Base-by-base conservation (phyloP, 164 flowering plant species). In the Hamamelis virginiana region DNA sequence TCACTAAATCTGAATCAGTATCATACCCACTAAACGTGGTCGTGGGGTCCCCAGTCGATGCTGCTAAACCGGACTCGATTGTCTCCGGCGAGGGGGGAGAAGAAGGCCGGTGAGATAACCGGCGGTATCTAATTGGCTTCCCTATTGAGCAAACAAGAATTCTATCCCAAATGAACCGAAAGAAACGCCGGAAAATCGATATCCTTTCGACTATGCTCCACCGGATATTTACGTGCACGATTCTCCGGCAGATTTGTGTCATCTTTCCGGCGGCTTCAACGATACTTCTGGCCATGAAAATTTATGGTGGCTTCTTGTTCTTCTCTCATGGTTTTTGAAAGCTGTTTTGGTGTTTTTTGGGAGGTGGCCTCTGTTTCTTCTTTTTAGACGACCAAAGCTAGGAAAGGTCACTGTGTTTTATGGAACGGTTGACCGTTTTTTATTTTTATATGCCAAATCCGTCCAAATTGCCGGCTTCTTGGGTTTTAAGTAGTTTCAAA, bases 1-100 rank as follows among this genome's bases (percentile, higher is more conserved):
- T 71, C 27, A 94, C 97, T 75, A 82, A 86, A 79, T 94, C 94
- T 0, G 88, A 82, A 75, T 92, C 95, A 6, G 80, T 45, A 1
- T 85, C 91, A 47, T 63, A 75, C 59, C 80, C 89, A 15, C 80
- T 51, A 45, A 73, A 48, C 8, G 61, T 43, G 58, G 63, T 27
- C 1, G 73, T 10, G 45, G 75, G 62, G 4, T 68, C 79, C 16
- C 47, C 69, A 5, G 46, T n/a, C 0, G 50, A n/a, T 8, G 0
- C 2, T 25, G 69, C 44, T n/a, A 57, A 27, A 14, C 53, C 76
- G 18, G 22, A 41, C 22, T 72, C 80, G 4, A 61, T 50, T 0
- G 65, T 61, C 44, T 55, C 78, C 68, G 64, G 43, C 38, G 74
- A 58, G 45, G 74, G 53, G 6, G 81, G 63, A 19, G 80, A 25